phyloP scores from a whole-genome alignment of 371 early-diverging fungal species.

The Quaeritorhiza haematococci region DNA sequence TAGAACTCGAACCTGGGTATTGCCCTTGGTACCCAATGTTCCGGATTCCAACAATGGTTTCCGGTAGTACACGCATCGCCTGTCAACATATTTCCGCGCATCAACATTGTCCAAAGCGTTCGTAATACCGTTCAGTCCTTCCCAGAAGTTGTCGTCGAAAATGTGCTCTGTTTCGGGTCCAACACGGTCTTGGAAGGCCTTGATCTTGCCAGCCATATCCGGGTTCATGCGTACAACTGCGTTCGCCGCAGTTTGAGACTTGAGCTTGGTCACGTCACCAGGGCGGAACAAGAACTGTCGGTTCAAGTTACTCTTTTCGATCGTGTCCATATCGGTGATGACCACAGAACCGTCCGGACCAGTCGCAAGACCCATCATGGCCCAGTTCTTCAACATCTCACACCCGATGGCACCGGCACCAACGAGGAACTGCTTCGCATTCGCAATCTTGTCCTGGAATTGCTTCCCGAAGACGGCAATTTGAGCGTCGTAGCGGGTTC shows the following conservation, averaged over 20 bases:
- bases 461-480: conserved; percentile 92
- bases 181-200: conserved; percentile 90
- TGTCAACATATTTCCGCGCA: conserved; percentile 97
- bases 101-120: conserved; percentile 99
- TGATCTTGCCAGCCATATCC: conserved; percentile 73
- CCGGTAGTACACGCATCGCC: conserved; percentile 92
- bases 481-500: conserved; percentile 91
- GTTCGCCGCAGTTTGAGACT: conserved; percentile 91
- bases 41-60: conserved; percentile 98
- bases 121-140: conserved; percentile 83
- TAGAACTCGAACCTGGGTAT: conserved; percentile 80
- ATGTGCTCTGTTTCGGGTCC: conserved; percentile 94
- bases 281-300: conserved; percentile 97
- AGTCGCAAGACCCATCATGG: conserved; percentile 94
- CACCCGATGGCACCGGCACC: conserved; percentile 99
- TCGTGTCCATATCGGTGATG: conserved; percentile 99
- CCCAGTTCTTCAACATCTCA: conserved; percentile 99
- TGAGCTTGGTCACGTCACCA: conserved; percentile 88
- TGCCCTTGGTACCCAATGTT: conserved; percentile 99
- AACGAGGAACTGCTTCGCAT: conserved; percentile 92
- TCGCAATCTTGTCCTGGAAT: conserved; percentile 84
- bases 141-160: conserved; percentile 95
- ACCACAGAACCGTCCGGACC: conserved; percentile 80
- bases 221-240: conserved; percentile 94
- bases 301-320: conserved; percentile 97